These are phyloP conservation scores for Orbilia ellipsospora DNA, from an alignment of 2,329 filamentous ascomycete genomes.

Conservation along the genomic window DNA sequence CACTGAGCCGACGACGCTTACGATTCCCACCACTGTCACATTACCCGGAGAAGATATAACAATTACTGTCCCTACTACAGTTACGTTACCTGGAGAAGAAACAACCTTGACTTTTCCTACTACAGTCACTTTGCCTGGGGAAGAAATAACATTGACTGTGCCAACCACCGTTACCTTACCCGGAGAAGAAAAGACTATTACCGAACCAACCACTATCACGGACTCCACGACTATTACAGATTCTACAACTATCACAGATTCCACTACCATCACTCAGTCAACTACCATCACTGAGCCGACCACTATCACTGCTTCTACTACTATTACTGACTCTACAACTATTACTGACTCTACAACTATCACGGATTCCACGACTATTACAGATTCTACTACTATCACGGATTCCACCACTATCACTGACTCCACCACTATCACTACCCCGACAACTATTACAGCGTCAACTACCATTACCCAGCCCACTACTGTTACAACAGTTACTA, in stretches of 20 bases:
- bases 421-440: neutral
- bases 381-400: neutral
- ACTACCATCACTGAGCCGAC: slow-evolving; percentile 31
- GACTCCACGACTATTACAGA: too few species aligned
- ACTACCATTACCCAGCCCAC: neutral
- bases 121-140: too few species aligned
- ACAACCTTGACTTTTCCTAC: too few species aligned
- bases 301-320: slow-evolving; percentile 17
- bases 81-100: too few species aligned
- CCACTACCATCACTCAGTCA: slow-evolving; percentile 2
- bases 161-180: too few species aligned
- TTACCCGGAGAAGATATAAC: too few species aligned
- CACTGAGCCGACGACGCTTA: neutral
- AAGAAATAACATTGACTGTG: too few species aligned
- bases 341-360: slow-evolving; percentile 13
- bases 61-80: too few species aligned
- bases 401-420: neutral
- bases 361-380: neutral
- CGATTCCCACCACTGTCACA: too few species aligned
- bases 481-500: slow-evolving; percentile 4
- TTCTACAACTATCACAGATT: slow-evolving; percentile 7
- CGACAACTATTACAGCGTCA: neutral
- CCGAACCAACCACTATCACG: too few species aligned
- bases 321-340: slow-evolving; percentile 11
- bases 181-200: too few species aligned